Evolutionary conservation across 2,329 filamentous ascomycete genomes (phyloP).

Genomic region (Talaromyces sp.): DNA sequence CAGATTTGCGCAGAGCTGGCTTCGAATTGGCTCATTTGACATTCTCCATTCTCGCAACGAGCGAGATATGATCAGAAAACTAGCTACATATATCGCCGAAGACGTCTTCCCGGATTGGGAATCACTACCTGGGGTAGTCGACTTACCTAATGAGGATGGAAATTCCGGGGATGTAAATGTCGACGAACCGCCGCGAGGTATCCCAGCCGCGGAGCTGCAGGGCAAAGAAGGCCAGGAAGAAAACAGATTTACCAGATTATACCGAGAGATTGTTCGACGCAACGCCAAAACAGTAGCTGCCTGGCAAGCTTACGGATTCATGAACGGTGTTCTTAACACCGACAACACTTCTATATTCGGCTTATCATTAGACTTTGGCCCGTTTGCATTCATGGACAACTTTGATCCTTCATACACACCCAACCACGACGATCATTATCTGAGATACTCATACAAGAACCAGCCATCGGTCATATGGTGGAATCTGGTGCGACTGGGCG

Average conservation of each 20-base stretch:
- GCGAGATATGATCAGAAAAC: conserved; percentile 62
- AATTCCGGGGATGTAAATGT: conserved; percentile 15
- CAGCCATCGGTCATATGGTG: conserved; percentile 98
- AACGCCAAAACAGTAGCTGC: conserved; percentile 85
- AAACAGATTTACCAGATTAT: conserved; percentile 82
- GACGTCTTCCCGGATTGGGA: conserved; percentile 87
- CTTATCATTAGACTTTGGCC: conserved; percentile 87
- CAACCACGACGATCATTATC: conserved; percentile 86
- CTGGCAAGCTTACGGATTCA: conserved; percentile 99
- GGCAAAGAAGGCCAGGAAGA: conserved; percentile 64
- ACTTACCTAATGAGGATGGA: conserved; percentile 35
- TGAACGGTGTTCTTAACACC: conserved; percentile 96
- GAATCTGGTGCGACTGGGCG: conserved; percentile 89
- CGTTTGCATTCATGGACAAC: conserved; percentile 95
- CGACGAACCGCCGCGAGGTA: conserved; percentile 46
- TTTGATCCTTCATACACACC: conserved; percentile 94
- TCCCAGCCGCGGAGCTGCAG: conserved; percentile 57
- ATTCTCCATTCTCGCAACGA: conserved; percentile 80
- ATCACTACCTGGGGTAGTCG: conserved; percentile 60
- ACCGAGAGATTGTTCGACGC: conserved; percentile 76
- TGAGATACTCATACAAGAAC: conserved; percentile 88
- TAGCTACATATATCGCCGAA: conserved; percentile 80
- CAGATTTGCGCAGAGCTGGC: conserved; percentile 85
- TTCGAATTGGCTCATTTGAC: conserved; percentile 93
- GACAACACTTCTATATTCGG: conserved; percentile 93